Evolutionary conservation across 1,284 basidiomycete genomes (phyloP).

Genomic region (Cryptococcus maquisensis): DNA sequence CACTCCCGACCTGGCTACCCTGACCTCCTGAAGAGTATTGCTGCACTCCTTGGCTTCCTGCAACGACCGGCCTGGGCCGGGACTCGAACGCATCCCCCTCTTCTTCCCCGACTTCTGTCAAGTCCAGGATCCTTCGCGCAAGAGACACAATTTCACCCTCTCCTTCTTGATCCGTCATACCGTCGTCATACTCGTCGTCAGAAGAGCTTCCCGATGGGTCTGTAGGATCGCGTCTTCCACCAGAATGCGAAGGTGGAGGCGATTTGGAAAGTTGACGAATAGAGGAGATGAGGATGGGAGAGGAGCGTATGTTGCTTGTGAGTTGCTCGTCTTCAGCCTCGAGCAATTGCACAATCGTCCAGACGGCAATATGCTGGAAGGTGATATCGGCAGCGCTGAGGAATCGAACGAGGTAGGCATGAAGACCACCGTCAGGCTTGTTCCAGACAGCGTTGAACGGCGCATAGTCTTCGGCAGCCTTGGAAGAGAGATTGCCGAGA

Average conservation of each 20-base stretch:
- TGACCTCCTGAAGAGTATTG: conserved; percentile 9
- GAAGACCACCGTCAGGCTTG: conserved; percentile 94
- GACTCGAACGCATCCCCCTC: conserved; percentile 18
- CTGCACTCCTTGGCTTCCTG: conserved; percentile 5
- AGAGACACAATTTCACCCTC: conserved; percentile 72
- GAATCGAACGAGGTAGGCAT: conserved; percentile 92
- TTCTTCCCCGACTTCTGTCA: conserved; percentile 65
- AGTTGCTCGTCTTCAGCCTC: conserved; percentile 92
- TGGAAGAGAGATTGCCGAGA: conserved; percentile 93
- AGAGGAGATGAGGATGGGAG: conserved; percentile 72
- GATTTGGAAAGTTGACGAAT: conserved; percentile 76
- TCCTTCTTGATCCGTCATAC: conserved; percentile 50
- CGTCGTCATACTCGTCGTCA: conserved; percentile 63
- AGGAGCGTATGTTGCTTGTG: conserved; percentile 80
- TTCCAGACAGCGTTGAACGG: conserved; percentile 99
- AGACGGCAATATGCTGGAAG: conserved; percentile 99
- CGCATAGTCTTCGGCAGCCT: conserved; percentile 87
- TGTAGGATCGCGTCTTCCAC: conserved; percentile 54
- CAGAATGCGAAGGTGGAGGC: conserved; percentile 68
- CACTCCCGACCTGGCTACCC: conserved; percentile 19
- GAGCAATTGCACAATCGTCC: conserved; percentile 95
- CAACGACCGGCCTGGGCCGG: conserved; percentile 4
- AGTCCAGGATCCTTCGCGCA: conserved; percentile 75
- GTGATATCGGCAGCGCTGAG: conserved; percentile 92
- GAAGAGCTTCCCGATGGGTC: conserved; percentile 51